Percentiles rank a stretch among this genome's conserved stretches.
Evolutionary conservation across 768 basidiomycete genomes (phyloP).

Genomic region (Suillus hirtellus): DNA sequence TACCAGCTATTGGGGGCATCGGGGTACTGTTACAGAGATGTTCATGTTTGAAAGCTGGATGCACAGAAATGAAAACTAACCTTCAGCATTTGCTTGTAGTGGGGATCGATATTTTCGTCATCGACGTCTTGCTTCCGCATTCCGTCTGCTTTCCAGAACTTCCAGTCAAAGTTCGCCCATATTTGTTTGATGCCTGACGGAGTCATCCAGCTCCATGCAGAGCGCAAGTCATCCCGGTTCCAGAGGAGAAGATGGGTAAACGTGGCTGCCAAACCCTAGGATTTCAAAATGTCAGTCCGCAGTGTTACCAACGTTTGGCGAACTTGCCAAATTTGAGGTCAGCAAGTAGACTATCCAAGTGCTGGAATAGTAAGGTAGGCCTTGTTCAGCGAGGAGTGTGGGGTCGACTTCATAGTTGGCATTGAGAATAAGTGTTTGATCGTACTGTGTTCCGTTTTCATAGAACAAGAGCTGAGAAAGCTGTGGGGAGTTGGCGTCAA

Average conservation of each 20-base stretch:
- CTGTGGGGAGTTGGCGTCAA: slow-evolving; percentile 17
- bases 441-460: slow-evolving; percentile 47
- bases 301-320: neutral
- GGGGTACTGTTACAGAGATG: slow-evolving; percentile 16
- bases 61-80: slow-evolving; percentile 21
- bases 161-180: slow-evolving; percentile 40
- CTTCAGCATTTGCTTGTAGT: slow-evolving; percentile 54
- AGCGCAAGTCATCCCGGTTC: slow-evolving; percentile 42
- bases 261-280: slow-evolving; percentile 44
- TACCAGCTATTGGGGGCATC: slow-evolving; percentile 29
- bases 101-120: slow-evolving; percentile 42
- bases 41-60: slow-evolving; percentile 1
- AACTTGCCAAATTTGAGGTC: slow-evolving; percentile 37
- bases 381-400: slow-evolving; percentile 40
- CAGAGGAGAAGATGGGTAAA: slow-evolving; percentile 49
- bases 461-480: slow-evolving; percentile 43
- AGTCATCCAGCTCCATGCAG: slow-evolving; percentile 43
- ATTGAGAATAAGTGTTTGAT: slow-evolving; percentile 48
- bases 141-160: slow-evolving; percentile 44
- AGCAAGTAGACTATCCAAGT: slow-evolving; percentile 49
- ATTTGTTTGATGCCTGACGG: slow-evolving; percentile 34
- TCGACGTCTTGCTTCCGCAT: slow-evolving; percentile 32
- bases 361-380: slow-evolving; percentile 40
- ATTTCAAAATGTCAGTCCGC: neutral
- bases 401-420: slow-evolving; percentile 42